Evolutionary conservation across 2,329 filamentous ascomycete genomes (phyloP).

Genomic region (Waltergamsia citrina): DNA sequence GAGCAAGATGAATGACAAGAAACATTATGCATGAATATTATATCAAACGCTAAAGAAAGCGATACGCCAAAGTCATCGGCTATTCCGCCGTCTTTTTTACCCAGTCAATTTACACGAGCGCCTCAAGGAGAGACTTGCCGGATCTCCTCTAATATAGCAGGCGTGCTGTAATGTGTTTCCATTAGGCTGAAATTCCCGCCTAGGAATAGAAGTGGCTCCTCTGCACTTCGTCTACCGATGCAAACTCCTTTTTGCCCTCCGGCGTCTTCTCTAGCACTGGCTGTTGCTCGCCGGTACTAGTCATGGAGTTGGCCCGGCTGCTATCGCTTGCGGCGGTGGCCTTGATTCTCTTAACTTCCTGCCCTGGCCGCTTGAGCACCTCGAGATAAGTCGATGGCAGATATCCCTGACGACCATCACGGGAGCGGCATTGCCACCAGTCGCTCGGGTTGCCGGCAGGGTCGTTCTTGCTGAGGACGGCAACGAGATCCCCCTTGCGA

Average conservation of each 20-base stretch:
- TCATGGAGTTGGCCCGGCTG: slow-evolving; percentile 39
- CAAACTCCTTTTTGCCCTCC: slow-evolving; percentile 40
- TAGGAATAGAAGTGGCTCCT: slow-evolving; percentile 50
- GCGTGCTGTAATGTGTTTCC: no score
- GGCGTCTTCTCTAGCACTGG: slow-evolving; percentile 11
- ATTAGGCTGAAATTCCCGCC: no score
- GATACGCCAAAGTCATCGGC: no score
- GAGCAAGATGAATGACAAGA: no score
- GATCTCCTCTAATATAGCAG: no score
- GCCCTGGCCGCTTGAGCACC: slow-evolving; percentile 48
- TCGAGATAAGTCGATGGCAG: slow-evolving; percentile 87
- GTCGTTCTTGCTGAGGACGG: slow-evolving; percentile 85
- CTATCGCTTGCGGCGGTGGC: slow-evolving; percentile 33
- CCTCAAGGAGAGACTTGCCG: no score
- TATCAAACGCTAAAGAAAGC: no score
- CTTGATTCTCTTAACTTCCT: slow-evolving; percentile 42
- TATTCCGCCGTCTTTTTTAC: no score
- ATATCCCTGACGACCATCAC: slow-evolving; percentile 86
- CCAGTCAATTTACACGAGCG: no score
- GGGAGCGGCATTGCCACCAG: slow-evolving; percentile 92
- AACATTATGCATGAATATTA: no score
- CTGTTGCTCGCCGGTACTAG: slow-evolving; percentile 18
- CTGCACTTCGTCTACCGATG: slow-evolving; percentile 45
- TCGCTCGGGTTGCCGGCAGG: slow-evolving; percentile 86
- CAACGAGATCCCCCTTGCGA: slow-evolving; percentile 91